phyloP scores from a whole-genome alignment of 225 moss, liverwort and hornwort genomes.

The Bryum argenteum region DNA sequence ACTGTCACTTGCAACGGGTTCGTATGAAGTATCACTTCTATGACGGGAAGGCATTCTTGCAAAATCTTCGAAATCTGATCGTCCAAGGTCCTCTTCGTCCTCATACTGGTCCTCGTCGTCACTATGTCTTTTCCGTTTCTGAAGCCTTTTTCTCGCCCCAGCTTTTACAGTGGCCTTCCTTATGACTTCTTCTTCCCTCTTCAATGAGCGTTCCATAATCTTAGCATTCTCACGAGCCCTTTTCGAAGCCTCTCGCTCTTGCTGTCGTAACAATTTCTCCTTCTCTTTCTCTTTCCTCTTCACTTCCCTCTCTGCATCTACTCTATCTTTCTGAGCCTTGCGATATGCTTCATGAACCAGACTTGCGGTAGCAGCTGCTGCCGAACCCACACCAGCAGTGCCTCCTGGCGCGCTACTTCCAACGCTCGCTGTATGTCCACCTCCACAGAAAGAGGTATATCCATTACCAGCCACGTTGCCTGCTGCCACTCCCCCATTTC shows the following conservation, averaged over 20 bases:
- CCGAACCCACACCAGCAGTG: constrained; percentile 45
- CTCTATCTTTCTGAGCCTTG: constrained; percentile 67
- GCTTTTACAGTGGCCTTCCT: constrained; percentile 31
- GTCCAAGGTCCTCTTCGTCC: constrained; percentile 48
- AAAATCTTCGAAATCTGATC: constrained; percentile 25
- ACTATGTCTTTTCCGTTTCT: constrained; percentile 31
- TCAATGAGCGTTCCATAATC: constrained; percentile 50
- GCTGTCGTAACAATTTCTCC: constrained; percentile 49
- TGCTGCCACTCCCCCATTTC: constrained; percentile 42
- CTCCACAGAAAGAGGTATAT: constrained; percentile 30
- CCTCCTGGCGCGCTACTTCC: constrained; percentile 49
- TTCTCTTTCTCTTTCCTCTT: constrained; percentile 73
- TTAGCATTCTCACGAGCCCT: constrained; percentile 50
- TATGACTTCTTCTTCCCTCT: constrained; percentile 53
- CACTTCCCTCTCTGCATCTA: constrained; percentile 74
- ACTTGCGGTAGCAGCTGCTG: constrained; percentile 57
- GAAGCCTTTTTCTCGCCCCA: constrained; percentile 28
- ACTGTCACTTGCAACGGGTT: constrained; percentile 58
- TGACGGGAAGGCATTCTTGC: constrained; percentile 57
- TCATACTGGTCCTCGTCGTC: constrained; percentile 44
- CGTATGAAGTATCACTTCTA: constrained; percentile 59
- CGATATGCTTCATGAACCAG: constrained; percentile 73
- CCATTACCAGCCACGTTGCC: constrained; percentile 45
- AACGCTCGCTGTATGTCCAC: constrained; percentile 40
- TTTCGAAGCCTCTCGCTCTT: constrained; percentile 51